Evolutionary conservation across 108 stramenopile genomes (phyloP).

Genomic region (Fistulifera solaris): DNA sequence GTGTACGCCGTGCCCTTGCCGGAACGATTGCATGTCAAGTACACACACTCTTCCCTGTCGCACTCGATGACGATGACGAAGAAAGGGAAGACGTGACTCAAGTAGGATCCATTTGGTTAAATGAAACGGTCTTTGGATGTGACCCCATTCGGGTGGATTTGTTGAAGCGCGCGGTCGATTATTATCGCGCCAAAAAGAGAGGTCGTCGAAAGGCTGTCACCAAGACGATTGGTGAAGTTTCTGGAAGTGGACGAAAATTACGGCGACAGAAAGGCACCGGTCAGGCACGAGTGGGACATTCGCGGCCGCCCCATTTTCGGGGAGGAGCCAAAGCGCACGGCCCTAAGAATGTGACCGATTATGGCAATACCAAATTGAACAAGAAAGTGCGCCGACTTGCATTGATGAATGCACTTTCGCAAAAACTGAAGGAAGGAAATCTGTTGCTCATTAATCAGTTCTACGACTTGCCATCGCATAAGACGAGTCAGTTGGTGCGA

Average conservation of each 20-base stretch:
- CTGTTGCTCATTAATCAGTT: constrained; percentile 56
- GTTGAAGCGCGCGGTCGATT: constrained; percentile 61
- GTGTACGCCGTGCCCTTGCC: constrained; percentile 55
- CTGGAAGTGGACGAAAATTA: constrained; percentile 80
- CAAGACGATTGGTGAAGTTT: constrained; percentile 70
- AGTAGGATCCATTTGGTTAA: constrained; percentile 58
- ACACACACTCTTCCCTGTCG: constrained; percentile 16
- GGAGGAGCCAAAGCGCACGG: constrained; percentile 94
- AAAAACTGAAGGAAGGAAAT: constrained; percentile 80
- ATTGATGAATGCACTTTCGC: constrained; percentile 53
- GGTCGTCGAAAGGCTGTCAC: constrained; percentile 71
- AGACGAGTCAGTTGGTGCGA: constrained; percentile 46
- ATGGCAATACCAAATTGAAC: constrained; percentile 77
- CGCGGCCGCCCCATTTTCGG: constrained; percentile 84
- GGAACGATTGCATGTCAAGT: constrained; percentile 53
- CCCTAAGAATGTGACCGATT: constrained; percentile 71
- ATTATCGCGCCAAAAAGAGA: constrained; percentile 74
- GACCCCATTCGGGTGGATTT: constrained; percentile 72
- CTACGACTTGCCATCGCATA: constrained; percentile 39
- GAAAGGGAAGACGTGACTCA: neutral
- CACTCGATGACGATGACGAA: constrained; percentile 9
- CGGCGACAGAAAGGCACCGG: constrained; percentile 82
- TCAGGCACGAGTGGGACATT: constrained; percentile 80
- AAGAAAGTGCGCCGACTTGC: constrained; percentile 75
- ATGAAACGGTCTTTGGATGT: constrained; percentile 48